These are phyloP conservation scores for Capsella bursapastoris DNA, from an alignment of 345 rosid genomes.

Conservation along the genomic window DNA sequence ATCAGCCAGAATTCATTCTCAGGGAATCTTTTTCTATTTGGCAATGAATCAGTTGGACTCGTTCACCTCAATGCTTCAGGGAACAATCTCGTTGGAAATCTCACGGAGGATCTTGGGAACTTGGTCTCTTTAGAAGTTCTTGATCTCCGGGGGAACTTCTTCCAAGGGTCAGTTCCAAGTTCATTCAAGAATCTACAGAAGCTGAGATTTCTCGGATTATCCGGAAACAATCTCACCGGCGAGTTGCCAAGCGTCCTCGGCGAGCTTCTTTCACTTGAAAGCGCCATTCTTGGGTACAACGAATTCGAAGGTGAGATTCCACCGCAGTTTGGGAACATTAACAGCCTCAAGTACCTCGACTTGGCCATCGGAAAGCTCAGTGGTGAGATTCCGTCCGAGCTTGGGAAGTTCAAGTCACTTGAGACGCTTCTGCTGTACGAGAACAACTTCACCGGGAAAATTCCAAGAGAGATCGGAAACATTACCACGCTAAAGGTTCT, in stretches of 20 bases:
- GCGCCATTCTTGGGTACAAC: conserved; percentile 84
- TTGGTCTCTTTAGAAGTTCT: conserved; percentile 64
- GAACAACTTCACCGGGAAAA: conserved; percentile 69
- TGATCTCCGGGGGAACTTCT: conserved; percentile 89
- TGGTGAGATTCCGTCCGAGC: conserved; percentile 72
- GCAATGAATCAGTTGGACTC: conserved; percentile 62
- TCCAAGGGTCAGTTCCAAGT: conserved; percentile 73
- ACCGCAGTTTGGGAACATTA: conserved; percentile 68
- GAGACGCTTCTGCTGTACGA: conserved; percentile 69
- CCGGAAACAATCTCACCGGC: conserved; percentile 90
- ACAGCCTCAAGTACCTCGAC: conserved; percentile 78
- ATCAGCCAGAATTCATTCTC: conserved; percentile 72
- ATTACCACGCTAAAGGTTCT: conserved; percentile 62
- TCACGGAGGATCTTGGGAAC: conserved; percentile 78
- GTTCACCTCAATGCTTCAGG: conserved; percentile 79
- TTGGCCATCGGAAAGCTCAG: conserved; percentile 71
- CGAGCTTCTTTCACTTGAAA: conserved; percentile 75
- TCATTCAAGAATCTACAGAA: conserved; percentile 70
- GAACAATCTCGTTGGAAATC: conserved; percentile 71
- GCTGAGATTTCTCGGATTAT: conserved; percentile 82
- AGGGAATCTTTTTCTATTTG: conserved; percentile 57
- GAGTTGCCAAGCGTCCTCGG: conserved; percentile 72
- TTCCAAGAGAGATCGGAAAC: conserved; percentile 71
- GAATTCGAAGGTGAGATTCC: conserved; percentile 82
- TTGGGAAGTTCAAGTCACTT: conserved; percentile 67